Evolutionary conservation across 257 asterid species (phyloP).

Genomic region (Nicotiana benthamiana): DNA sequence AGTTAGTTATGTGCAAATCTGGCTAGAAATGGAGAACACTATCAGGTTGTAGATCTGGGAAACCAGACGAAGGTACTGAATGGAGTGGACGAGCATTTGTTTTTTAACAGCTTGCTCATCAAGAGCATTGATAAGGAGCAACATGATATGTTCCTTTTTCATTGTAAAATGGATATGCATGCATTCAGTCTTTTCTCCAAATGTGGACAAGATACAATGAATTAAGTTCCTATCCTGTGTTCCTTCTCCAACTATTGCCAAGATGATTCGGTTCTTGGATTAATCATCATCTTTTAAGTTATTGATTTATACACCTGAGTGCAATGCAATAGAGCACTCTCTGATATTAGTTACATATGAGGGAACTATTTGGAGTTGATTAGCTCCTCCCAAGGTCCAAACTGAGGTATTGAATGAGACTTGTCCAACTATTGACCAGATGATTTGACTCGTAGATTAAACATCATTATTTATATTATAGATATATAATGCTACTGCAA

Average conservation of each 20-base stretch:
- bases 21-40: background rate
- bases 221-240: background rate
- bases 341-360: background rate
- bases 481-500: background rate
- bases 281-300: background rate
- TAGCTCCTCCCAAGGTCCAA: slow-evolving; percentile 1
- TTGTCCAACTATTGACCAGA: background rate
- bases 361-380: background rate
- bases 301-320: background rate
- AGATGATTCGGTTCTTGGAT: background rate
- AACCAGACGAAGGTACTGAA: background rate
- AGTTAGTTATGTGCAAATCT: background rate
- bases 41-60: background rate
- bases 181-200: background rate
- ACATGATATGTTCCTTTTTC: background rate
- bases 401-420: background rate
- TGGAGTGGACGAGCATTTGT: background rate
- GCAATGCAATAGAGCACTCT: background rate
- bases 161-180: background rate
- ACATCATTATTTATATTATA: background rate
- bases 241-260: background rate
- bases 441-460: background rate
- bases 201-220: background rate
- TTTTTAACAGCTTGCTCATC: background rate
- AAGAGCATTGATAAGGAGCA: background rate